A percentile compares a stretch with the other conserved stretches of the same genome.
Conservation (phyloP, 305 asterid species). For the Fraxinus paxiana region DNA sequence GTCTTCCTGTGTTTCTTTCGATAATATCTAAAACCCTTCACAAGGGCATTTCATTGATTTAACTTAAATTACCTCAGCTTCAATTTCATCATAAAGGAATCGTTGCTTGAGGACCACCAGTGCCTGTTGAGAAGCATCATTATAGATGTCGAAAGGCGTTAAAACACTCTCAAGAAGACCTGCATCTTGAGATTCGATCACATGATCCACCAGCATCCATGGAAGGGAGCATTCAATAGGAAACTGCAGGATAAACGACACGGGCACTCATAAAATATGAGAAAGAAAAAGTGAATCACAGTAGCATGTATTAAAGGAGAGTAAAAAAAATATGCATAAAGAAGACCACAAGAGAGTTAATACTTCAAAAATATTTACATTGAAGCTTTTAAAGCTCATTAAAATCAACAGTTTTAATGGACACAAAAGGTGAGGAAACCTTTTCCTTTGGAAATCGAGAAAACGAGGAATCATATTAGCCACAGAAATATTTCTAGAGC, state of each 20-base stretch:
- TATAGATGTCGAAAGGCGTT: slow-evolving; percentile 95
- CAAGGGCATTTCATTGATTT: slow-evolving; percentile 6
- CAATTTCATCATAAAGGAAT: slow-evolving; percentile 94
- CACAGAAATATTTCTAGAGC: slow-evolving; percentile 5
- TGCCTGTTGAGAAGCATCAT: slow-evolving; percentile 97
- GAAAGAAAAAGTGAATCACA: background rate
- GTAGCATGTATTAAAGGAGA: background rate
- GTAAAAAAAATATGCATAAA: background rate
- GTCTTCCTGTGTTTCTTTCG: no score
- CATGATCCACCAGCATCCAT: slow-evolving; percentile 98
- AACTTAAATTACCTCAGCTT: slow-evolving; percentile 78
- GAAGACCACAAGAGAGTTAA: background rate
- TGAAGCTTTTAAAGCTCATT: background rate
- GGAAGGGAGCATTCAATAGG: slow-evolving; percentile 99
- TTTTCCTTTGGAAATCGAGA: background rate
- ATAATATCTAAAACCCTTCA: background rate
- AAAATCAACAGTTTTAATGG: background rate
- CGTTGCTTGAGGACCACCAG: slow-evolving; percentile 92
- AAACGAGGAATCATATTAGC: background rate
- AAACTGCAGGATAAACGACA: slow-evolving; percentile 54
- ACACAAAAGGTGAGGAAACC: background rate
- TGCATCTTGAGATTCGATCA: slow-evolving; percentile 63
- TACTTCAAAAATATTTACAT: background rate
- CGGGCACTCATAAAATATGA: slow-evolving; percentile 8
- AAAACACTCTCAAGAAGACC: slow-evolving; percentile 86